Base-by-base conservation (phyloP, 129 eudicot species). In the Lactuca sativa region DNA sequence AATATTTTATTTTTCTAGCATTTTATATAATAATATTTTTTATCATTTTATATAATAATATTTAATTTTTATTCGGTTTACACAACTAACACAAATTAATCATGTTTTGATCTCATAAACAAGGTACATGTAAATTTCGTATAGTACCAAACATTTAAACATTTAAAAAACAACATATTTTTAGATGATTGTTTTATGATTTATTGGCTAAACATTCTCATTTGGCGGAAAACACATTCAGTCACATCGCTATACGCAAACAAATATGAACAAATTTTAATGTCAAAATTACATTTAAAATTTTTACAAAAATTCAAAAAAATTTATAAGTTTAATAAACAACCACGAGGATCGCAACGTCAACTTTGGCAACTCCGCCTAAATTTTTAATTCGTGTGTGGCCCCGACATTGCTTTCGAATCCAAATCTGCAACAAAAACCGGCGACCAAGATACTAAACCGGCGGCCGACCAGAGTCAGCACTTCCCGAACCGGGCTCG, bases 381-480 rank as follows among this genome's bases (percentile, higher is more conserved):
- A 31, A 49, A 43, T 47, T 53, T 41, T 59, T 56, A 38, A 66
- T 51, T 37, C 62, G 62, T 32, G 21, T 48, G 66, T 52, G 36
- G 74, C 38, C 60, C 80, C 80, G 15, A 12, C 34, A 13, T 8
- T 34, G 57, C 56, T 56, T 6, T 33, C 52, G 3, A 66, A 53
- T 38, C 67, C 74, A 61, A 52, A 15, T 17, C 61, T 7, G 53
- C 52, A 58, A 13, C 64, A 59, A 5, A 37, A 67, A 64, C 68
- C 66, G 62, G 63, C 55, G 3, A 59, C 9, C 9, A 21, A 40
- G 14, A 56, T 16, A 73, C 69, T 83, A 90, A 78, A 87, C 91
- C 84, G 95, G 87, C 40, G 82, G 75, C 62, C 77, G 82, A 57
- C 58, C 86, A 70, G 85, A 64, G 47, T 82, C 90, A 17, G 66